Evolutionary conservation across 768 basidiomycete species (phyloP), one percentile per base, ranked within the genome.

Genomic region (Guyanaporus albipodus): DNA sequence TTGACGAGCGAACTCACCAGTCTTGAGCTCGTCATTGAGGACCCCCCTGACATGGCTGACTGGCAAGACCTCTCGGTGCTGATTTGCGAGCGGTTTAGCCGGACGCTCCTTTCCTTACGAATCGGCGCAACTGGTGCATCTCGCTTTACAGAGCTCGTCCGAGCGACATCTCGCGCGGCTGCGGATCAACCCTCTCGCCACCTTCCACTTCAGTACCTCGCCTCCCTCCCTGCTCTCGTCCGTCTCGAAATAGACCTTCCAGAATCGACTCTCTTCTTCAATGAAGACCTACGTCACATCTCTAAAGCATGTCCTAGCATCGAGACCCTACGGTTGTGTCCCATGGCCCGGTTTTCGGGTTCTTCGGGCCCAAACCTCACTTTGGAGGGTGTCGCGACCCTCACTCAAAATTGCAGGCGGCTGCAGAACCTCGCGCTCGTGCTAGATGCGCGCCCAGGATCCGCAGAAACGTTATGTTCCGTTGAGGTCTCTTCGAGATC

Each of bases 141-240:
- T n/a, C 79, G 87, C 44, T 94, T 89, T 71, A 76, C 78, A 4
- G 89, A 93, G 52, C 77, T 94, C 37, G 79, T 87, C 40, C 82
- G 89, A 44, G 85, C 88, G 8, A 83, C 86, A 5, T 74, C 82
- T 24, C 74, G 83, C 51, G 79, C 73, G 17, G 72, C 68, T 10
- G 53, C 56, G 8, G 85, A 85, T 51, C 73, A 78, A 19, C 74
- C 82, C 11, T 72, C 77, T 38, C 74, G 73, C 24, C 77, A 76
- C 46, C 77, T 90, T 21, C 76, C 83, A 15, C 73, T 90, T 42
- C 77, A 82, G 52, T 67, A 77, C 47, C 63, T 90, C 21, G 67
- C 70, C 17, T 68, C 68, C 33, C 72, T 90, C 24, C 76, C 78
- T 19, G 64, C 63, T 33, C 72, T 90, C 46, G 58, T 69, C 24